Conservation (phyloP, 2,329 filamentous ascomycete species). For the Microdochium paspali region DNA sequence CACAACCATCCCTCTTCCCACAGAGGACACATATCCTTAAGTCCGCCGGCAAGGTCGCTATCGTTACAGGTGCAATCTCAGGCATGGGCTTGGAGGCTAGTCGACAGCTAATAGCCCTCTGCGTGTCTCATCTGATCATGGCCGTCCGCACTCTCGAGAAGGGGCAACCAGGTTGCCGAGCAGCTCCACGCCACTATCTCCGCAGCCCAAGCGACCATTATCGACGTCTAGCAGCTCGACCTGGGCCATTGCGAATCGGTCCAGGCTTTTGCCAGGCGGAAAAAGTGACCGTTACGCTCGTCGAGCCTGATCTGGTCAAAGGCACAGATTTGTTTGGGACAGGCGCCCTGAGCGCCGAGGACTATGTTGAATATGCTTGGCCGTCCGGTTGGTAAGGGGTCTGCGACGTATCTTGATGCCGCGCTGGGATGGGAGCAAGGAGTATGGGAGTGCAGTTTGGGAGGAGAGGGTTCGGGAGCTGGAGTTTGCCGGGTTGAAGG, state of each 20-base stretch:
- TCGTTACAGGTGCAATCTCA: conserved; percentile 38
- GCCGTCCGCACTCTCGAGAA: conserved; percentile 32
- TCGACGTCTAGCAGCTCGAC: conserved; percentile 42
- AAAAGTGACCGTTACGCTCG: neutral
- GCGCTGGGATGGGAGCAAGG: neutral
- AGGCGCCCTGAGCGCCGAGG: too few relatives aligned
- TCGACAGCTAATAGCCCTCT: conserved; percentile 25
- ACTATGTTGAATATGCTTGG: neutral
- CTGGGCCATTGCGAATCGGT: conserved; percentile 35
- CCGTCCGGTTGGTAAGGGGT: neutral
- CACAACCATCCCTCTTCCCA: conserved; percentile 11
- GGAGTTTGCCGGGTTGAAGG: neutral
- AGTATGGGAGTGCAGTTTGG: neutral
- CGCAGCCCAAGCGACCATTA: conserved; percentile 20
- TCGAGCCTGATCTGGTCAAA: neutral
- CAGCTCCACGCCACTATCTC: conserved; percentile 15
- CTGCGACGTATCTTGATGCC: neutral
- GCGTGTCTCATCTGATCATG: conserved; percentile 33
- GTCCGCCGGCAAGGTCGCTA: conserved; percentile 27
- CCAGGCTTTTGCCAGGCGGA: conserved; percentile 22
- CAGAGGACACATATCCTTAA: conserved; percentile 6
- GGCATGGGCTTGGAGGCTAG: conserved; percentile 38
- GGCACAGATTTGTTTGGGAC: neutral
- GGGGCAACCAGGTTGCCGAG: conserved; percentile 29
- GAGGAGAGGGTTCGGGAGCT: neutral